Evolutionary conservation across 108 stramenopile species (phyloP).

Genomic region (Skeletonema tropicum): DNA sequence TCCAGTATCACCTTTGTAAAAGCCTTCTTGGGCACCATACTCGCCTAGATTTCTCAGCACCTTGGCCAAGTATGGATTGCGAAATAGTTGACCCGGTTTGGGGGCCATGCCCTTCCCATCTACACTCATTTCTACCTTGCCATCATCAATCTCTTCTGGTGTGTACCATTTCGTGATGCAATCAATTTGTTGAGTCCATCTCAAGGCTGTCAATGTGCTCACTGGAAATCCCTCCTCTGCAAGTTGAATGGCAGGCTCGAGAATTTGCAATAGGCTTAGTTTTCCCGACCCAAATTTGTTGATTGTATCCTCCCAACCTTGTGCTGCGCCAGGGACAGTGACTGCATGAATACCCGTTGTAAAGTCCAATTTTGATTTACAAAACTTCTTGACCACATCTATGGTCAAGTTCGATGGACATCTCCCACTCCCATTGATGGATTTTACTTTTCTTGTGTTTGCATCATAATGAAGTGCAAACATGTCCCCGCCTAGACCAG

Average conservation of each 20-base stretch:
- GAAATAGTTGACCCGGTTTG: constrained; percentile 77
- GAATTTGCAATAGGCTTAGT: constrained; percentile 73
- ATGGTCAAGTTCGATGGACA: constrained; percentile 71
- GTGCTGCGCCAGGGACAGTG: constrained; percentile 96
- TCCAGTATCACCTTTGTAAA: constrained; percentile 88
- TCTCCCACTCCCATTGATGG: constrained; percentile 89
- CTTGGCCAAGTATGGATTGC: constrained; percentile 87
- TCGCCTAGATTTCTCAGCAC: constrained; percentile 83
- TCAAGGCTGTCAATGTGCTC: constrained; percentile 77
- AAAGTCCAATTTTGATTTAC: constrained; percentile 34
- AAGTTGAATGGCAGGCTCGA: constrained; percentile 91
- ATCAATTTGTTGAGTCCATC: constrained; percentile 76
- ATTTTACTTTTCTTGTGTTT: constrained; percentile 57
- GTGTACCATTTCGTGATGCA: constrained; percentile 71
- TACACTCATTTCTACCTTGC: constrained; percentile 58
- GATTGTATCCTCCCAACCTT: constrained; percentile 89
- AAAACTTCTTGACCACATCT: constrained; percentile 46
- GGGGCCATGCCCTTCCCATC: constrained; percentile 63
- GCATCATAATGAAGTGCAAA: constrained; percentile 92
- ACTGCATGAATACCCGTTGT: constrained; percentile 72
- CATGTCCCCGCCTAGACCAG: constrained; percentile 73
- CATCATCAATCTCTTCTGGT: constrained; percentile 34
- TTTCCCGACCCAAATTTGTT: constrained; percentile 71
- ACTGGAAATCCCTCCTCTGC: constrained; percentile 95
- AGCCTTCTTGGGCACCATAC: constrained; percentile 82